Percentiles rank a stretch among this genome's conserved stretches.
Evolutionary conservation across 805 yeast genomes (phyloP).

Genomic region (Teunomyces kruisii): DNA sequence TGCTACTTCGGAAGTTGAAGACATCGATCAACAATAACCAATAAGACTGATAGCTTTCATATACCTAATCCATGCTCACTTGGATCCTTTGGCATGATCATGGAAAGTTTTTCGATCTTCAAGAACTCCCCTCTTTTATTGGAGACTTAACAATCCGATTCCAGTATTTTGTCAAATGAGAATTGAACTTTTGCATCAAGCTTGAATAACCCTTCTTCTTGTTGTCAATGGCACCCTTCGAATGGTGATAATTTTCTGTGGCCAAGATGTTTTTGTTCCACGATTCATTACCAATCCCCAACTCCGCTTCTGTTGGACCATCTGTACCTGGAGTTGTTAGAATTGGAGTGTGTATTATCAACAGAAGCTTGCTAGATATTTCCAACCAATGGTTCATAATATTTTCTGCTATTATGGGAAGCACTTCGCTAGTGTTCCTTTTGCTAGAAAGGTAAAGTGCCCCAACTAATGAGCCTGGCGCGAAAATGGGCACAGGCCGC

Average conservation of each 20-base stretch:
- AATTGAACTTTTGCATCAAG: neutral
- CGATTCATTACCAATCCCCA: neutral
- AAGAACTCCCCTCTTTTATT: neutral
- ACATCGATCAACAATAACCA: conserved; percentile 8
- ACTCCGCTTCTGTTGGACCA: conserved; percentile 12
- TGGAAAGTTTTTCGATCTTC: conserved; percentile 2
- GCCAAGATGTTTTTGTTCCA: conserved; percentile 21
- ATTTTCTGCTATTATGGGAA: conserved; percentile 29
- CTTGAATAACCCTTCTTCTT: neutral
- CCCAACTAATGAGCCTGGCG: conserved; percentile 30
- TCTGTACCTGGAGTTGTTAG: conserved; percentile 29
- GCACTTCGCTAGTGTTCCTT: neutral
- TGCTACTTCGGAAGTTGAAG: conserved; percentile 16
- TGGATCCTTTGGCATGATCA: neutral
- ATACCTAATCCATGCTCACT: no score
- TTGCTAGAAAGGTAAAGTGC: conserved; percentile 13
- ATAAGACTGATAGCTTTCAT: no score
- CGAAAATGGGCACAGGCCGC: conserved; percentile 21
- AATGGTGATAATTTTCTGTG: conserved; percentile 16
- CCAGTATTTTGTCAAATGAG: neutral
- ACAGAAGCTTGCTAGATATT: conserved; percentile 13
- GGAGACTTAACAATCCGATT: neutral
- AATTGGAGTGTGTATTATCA: conserved; percentile 27
- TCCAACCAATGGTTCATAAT: conserved; percentile 27
- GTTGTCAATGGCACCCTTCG: neutral